Percentiles rank a stretch among this genome's conserved stretches.
phyloP scores from a whole-genome alignment of 805 yeast species.

The Yarrowia sp. region DNA sequence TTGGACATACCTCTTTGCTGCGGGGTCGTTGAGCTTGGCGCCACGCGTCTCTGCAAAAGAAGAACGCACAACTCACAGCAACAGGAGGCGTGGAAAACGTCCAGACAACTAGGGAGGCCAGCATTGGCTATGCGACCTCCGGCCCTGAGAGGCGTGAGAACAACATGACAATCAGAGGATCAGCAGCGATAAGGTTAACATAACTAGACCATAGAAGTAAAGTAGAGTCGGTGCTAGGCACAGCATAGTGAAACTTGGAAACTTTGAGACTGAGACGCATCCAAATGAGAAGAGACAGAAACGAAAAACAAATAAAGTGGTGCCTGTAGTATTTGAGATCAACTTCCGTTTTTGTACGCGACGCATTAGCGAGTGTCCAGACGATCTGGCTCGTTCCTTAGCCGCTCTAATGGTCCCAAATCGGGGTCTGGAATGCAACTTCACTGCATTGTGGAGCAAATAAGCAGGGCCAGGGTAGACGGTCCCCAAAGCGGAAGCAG shows the following conservation, averaged over 20 bases:
- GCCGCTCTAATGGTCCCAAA: neutral
- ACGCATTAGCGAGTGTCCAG: neutral
- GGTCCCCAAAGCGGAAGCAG: neutral
- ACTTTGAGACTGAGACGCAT: neutral
- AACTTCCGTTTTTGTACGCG: neutral
- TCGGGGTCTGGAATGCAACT: neutral
- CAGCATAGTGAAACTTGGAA: neutral
- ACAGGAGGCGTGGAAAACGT: neutral
- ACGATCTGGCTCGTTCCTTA: neutral
- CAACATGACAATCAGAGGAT: neutral
- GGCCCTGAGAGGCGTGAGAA: neutral
- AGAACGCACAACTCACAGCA: neutral
- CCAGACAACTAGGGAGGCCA: neutral
- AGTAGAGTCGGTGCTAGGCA: neutral
- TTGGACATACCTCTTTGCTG: neutral
- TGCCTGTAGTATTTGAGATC: neutral
- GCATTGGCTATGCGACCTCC: neutral
- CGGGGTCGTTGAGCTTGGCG: neutral
- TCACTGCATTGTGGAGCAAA: neutral
- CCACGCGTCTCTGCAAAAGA: neutral
- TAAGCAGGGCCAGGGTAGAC: neutral
- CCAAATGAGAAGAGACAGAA: neutral
- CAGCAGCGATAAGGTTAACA: slow-evolving; percentile 4
- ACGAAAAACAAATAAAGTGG: neutral
- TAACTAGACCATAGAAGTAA: neutral